phyloP scores from a whole-genome alignment of 768 basidiomycete species.

The Piloderma croceum region DNA sequence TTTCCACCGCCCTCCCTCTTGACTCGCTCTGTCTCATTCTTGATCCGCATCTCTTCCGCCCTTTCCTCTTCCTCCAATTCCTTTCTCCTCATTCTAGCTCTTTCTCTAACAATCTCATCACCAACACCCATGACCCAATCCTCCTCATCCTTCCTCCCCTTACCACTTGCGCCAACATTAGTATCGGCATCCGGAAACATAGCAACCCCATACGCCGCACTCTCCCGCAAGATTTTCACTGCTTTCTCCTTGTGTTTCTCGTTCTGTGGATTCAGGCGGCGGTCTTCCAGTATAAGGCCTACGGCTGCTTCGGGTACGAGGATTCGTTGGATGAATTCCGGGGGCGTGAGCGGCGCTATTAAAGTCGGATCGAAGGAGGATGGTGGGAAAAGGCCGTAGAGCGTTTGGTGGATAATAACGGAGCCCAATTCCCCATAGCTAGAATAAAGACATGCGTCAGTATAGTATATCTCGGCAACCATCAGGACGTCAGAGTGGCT shows the following conservation, averaged over 20 bases:
- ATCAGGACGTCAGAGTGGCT: slow-evolving; percentile 27
- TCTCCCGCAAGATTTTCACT: slow-evolving; percentile 60
- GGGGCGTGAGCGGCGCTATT: slow-evolving; percentile 59
- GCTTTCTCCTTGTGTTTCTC: slow-evolving; percentile 36
- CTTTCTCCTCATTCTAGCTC: slow-evolving; percentile 35
- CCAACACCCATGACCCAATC: slow-evolving; percentile 23
- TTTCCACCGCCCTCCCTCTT: slow-evolving; percentile 15
- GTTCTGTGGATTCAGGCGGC: slow-evolving; percentile 35
- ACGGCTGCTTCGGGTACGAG: slow-evolving; percentile 88
- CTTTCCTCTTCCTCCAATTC: slow-evolving; percentile 38
- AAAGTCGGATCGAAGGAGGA: slow-evolving; percentile 45
- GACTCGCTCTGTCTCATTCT: slow-evolving; percentile 13
- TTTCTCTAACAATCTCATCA: slow-evolving; percentile 40
- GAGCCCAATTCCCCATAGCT: slow-evolving; percentile 88
- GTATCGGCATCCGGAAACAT: slow-evolving; percentile 71
- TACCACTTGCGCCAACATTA: no score
- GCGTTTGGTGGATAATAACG: slow-evolving; percentile 70
- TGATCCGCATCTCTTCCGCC: slow-evolving; percentile 25
- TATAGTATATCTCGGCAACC: not conserved
- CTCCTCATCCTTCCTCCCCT: slow-evolving; percentile 27
- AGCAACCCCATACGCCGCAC: slow-evolving; percentile 76
- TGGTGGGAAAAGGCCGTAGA: slow-evolving; percentile 72
- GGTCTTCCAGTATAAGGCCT: slow-evolving; percentile 78
- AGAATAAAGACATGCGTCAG: slow-evolving; percentile 2
- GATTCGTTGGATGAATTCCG: slow-evolving; percentile 76